Percentiles rank a stretch among this genome's conserved stretches.
phyloP scores from a whole-genome alignment of 2,329 filamentous ascomycete genomes.

The Aureobasidium zeae region DNA sequence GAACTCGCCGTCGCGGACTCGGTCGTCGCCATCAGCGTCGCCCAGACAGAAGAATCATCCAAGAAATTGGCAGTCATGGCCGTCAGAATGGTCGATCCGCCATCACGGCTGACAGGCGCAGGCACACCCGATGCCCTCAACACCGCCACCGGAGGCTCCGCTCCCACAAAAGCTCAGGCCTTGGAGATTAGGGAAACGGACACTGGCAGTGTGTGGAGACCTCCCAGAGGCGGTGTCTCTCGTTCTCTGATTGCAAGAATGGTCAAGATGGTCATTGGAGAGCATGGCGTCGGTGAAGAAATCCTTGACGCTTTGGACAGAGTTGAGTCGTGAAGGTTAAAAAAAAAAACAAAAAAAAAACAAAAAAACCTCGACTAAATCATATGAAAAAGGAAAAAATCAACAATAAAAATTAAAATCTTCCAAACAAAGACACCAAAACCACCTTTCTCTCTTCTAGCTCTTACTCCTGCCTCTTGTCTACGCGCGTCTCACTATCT shows the following conservation, averaged over 20 bases:
- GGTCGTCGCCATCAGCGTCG: conserved; percentile 75
- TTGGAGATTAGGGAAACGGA: conserved; percentile 40
- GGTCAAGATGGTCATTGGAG: conserved; percentile 65
- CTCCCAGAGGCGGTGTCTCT: conserved; percentile 74
- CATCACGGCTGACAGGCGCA: conserved; percentile 39
- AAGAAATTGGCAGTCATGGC: conserved; percentile 30
- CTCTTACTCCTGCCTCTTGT: background rate
- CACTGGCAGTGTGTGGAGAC: conserved; percentile 72
- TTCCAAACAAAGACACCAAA: background rate
- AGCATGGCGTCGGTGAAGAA: conserved; percentile 74
- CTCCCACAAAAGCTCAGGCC: conserved; percentile 32
- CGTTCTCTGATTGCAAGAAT: conserved; percentile 62
- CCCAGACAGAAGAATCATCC: conserved; percentile 40
- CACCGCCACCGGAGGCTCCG: conserved; percentile 35
- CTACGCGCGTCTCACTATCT: conserved; percentile 11
- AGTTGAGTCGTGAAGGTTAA: conserved; percentile 47
- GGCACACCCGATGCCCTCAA: conserved; percentile 41
- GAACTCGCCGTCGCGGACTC: conserved; percentile 89
- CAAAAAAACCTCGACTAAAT: no score
- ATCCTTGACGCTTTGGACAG: conserved; percentile 71
- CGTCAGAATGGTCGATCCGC: conserved; percentile 42
- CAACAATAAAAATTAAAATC: no score
- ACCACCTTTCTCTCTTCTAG: background rate
- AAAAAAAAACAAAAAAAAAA: no score
- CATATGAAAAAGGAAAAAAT: no score